phyloP scores from a whole-genome alignment of 495 filamentous ascomycete genomes.

The Chaetomium tenue region DNA sequence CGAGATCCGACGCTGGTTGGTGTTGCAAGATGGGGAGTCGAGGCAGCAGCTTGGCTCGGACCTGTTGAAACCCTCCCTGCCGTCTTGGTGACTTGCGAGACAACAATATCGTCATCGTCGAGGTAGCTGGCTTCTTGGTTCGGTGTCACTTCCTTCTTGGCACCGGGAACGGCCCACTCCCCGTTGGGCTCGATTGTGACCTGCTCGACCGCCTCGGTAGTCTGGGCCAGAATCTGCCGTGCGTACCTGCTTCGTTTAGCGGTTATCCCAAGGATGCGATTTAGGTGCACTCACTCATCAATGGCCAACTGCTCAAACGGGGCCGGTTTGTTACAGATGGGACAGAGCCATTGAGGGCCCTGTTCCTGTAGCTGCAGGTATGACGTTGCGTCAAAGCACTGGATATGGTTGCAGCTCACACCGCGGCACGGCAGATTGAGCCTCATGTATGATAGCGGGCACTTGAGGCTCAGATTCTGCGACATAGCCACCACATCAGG shows the following conservation, averaged over 20 bases:
- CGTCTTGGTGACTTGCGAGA: slow-evolving; percentile 51
- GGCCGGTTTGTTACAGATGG: slow-evolving; percentile 81
- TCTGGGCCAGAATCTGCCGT: slow-evolving; percentile 73
- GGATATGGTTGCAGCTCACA: slow-evolving; percentile 77
- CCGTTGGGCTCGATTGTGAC: slow-evolving; percentile 89
- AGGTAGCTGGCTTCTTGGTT: slow-evolving; percentile 32
- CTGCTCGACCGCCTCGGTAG: slow-evolving; percentile 67
- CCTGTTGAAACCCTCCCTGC: slow-evolving; percentile 24
- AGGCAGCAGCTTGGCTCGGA: slow-evolving; percentile 11
- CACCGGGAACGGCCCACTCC: slow-evolving; percentile 61
- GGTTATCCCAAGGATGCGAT: neutral
- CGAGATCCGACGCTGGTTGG: slow-evolving; percentile 30
- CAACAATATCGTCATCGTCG: slow-evolving; percentile 68
- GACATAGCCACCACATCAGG: slow-evolving; percentile 85
- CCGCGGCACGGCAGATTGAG: slow-evolving; percentile 80
- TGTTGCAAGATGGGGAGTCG: slow-evolving; percentile 30
- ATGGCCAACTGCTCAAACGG: slow-evolving; percentile 78
- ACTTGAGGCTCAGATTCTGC: slow-evolving; percentile 84
- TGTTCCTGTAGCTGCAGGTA: slow-evolving; percentile 94
- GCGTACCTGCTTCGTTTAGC: slow-evolving; percentile 63
- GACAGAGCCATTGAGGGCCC: slow-evolving; percentile 91
- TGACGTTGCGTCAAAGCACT: slow-evolving; percentile 92
- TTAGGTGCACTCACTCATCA: slow-evolving; percentile 65
- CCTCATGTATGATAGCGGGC: slow-evolving; percentile 80
- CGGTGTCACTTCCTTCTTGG: slow-evolving; percentile 28